Base-by-base conservation (phyloP, 371 early-diverging fungal species). In the Capillidium rhysosporum region DNA sequence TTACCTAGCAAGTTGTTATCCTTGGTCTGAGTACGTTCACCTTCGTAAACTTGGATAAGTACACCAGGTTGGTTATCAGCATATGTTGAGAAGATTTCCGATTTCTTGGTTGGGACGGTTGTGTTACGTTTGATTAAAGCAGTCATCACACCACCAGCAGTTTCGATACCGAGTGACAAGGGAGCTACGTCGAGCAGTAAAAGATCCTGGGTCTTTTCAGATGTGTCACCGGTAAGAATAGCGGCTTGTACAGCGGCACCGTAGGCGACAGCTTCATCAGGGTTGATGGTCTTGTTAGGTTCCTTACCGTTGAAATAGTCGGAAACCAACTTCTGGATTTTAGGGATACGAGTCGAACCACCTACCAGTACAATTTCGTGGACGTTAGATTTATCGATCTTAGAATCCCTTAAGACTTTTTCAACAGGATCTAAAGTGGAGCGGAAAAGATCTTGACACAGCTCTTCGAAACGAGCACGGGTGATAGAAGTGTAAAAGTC, bases 221-320 rank as follows among this genome's bases (percentile, higher is more conserved):
- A n/a, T n/a, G 34, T 4, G 34, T 86, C 87, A 57, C 92, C 91
- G 40, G 81, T 68, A 59, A 94, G 74, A 57, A 98, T 91, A 75
- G 95, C 98, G 62, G 90, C 98, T 69, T 98, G 98, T 60, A 98
- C 82, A 56, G 98, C 93, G 59, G 99, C 99, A 67, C 99, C 98
- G 61, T 89, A 83, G 61, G 99, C 98, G 51, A 98, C 98, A 61
- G 98, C 98, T 70, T 97, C 97, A 68, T 99, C 99, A 56, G 99
- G 98, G 80, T 98, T 91, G 63, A 98, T 90, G 57, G 79, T 76
- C 75, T 87, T 89, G 70, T 84, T 81, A 23, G 97, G 90, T 65
- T 92, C 86, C 66, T 84, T 84, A 58, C 92, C 92, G 73, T 66
- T 70, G 65, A 98, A 98, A 67, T 85, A 80, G 16, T 78, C 71